phyloP scores from a whole-genome alignment of 768 basidiomycete species.

The Rubroboletus pulcherrimus region DNA sequence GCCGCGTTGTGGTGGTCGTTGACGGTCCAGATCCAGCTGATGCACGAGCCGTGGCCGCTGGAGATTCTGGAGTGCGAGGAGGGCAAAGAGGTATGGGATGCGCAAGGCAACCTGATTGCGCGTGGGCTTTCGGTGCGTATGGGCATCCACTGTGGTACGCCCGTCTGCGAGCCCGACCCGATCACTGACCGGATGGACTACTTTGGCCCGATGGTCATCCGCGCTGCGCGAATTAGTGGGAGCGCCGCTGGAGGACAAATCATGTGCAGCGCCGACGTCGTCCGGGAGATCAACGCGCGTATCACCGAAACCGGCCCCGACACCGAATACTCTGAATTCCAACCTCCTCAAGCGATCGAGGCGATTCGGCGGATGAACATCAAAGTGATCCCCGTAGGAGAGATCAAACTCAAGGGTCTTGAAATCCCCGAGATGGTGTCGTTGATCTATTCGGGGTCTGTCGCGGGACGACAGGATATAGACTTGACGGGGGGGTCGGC shows the following conservation, averaged over 20 bases:
- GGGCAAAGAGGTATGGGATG: slow-evolving; percentile 73
- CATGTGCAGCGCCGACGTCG: slow-evolving; percentile 83
- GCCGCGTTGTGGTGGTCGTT: slow-evolving; percentile 89
- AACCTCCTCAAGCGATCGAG: slow-evolving; percentile 61
- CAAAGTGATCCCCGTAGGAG: slow-evolving; percentile 72
- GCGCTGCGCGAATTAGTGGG: slow-evolving; percentile 79
- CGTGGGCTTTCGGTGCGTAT: slow-evolving; percentile 93
- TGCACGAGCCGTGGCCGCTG: slow-evolving; percentile 84
- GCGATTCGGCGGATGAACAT: slow-evolving; percentile 73
- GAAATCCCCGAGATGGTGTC: slow-evolving; percentile 88
- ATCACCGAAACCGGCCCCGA: slow-evolving; percentile 51
- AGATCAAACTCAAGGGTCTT: slow-evolving; percentile 90
- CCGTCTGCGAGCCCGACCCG: slow-evolving; percentile 87
- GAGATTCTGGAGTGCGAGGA: slow-evolving; percentile 93
- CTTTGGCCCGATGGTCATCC: slow-evolving; percentile 94
- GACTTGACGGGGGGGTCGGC: slow-evolving; percentile 31
- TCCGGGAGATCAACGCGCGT: slow-evolving; percentile 71
- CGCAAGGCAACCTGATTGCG: slow-evolving; percentile 63
- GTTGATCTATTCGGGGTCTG: slow-evolving; percentile 71
- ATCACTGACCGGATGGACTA: slow-evolving; percentile 97
- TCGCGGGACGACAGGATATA: slow-evolving; percentile 68
- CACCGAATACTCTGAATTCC: slow-evolving; percentile 57
- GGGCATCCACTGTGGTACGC: slow-evolving; percentile 93
- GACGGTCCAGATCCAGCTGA: slow-evolving; percentile 76
- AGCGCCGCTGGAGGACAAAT: slow-evolving; percentile 91